Base-by-base conservation (phyloP, 768 basidiomycete genomes). In the Trametes cinnabarina region DNA sequence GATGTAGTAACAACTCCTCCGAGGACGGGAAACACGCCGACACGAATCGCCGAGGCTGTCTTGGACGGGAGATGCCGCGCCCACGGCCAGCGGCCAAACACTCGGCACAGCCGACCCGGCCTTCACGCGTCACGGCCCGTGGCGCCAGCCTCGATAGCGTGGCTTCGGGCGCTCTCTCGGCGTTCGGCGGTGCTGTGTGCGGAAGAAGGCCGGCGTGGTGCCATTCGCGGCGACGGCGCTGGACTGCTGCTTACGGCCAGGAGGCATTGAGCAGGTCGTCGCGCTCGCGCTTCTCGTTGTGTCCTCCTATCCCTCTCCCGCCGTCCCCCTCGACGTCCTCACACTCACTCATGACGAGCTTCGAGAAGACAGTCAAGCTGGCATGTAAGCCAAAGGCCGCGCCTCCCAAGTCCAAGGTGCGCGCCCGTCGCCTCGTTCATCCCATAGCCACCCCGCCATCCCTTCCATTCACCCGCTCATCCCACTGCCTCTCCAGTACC, bases 341-440 rank as follows among this genome's bases (percentile, higher is more conserved):
- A 26, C 30, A 20, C 20, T 32, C 46, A 2, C 43, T 25, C 37
- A 66, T 66, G 65, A 60, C 88, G 65, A 87, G 85, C 74, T 90
- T 81, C 73, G 90, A 92, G 78, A 92, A 98, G 80, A 87, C 90
- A 68, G 90, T 98, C 65, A 97, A 96, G 76, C 76, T 92, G 70
- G 97, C 96, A 14, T 98, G 94, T 77, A 98, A 98, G 81, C 92
- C 95, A 55, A 98, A 98, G 77, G 85, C 92, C 44, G 92, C 93
- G 2, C 87, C 92, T 2, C 97, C 97, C 61, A 99, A 99, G 76
- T 76, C 93, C 63, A 99, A 99, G 83, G 95, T 93, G 58, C 17
- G 74, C 71, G 35, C 42, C 25, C 49, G 14, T 19, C 34, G n/a
- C 43, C 32, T 30, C 30, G 30, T 32, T 39, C 37, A 39, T n/a